phyloP scores from a whole-genome alignment of 2,329 filamentous ascomycete species.

The Cercospora zeae-maydis region DNA sequence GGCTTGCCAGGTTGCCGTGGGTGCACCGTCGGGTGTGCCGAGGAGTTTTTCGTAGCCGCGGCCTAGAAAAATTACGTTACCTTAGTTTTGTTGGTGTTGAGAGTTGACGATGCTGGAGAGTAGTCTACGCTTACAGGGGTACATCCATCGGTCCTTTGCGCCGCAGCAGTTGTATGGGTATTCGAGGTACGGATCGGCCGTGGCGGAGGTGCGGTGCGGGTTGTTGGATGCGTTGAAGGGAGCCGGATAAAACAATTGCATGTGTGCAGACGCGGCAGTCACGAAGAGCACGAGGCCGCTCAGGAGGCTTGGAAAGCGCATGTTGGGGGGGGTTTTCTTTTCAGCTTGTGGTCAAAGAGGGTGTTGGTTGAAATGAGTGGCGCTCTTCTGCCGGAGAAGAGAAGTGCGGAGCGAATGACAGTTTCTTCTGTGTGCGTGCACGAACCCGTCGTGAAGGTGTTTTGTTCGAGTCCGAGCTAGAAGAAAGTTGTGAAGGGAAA shows the following conservation, averaged over 20 bases:
- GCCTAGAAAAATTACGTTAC: constrained; percentile 13
- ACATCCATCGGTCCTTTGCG: constrained; percentile 30
- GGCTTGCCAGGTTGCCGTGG: constrained; percentile 44
- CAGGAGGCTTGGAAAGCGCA: constrained; percentile 13
- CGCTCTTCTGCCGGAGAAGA: constrained; percentile 5
- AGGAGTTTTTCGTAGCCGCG: constrained; percentile 46
- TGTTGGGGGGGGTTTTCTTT: constrained; percentile 5
- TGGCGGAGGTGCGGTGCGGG: constrained; percentile 37
- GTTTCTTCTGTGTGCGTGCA: neutral
- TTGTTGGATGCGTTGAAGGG: constrained; percentile 46
- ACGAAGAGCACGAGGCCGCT: constrained; percentile 9
- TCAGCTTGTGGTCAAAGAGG: neutral
- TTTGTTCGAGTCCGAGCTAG: neutral
- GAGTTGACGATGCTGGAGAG: neutral
- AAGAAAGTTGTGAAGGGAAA: constrained; percentile 1
- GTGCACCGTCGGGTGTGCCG: constrained; percentile 42
- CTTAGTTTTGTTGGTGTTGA: neutral
- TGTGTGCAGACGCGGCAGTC: neutral
- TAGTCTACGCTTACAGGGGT: constrained; percentile 36
- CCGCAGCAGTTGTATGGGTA: constrained; percentile 49
- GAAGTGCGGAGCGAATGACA: neutral
- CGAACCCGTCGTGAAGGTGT: neutral
- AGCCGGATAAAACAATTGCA: constrained; percentile 43
- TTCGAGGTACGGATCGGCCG: constrained; percentile 39
- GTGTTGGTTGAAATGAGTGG: neutral